A percentile compares a stretch with the other conserved stretches of the same genome.
phyloP scores from a whole-genome alignment of 306 rosid species.

The Gynostemma pentaphyllum region DNA sequence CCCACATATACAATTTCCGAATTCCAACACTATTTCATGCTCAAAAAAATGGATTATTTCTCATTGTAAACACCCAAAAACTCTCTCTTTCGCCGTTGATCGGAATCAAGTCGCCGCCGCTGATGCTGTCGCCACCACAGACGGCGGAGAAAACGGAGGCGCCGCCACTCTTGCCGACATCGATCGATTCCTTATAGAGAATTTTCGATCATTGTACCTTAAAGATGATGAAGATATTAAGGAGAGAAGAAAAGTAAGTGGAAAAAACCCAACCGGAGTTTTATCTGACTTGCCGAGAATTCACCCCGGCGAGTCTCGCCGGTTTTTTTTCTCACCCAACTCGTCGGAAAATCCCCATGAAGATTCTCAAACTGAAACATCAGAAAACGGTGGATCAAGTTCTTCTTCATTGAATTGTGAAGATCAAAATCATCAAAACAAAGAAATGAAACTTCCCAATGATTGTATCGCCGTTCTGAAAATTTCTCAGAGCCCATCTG shows the following conservation, averaged over 20 bases:
- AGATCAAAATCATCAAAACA: not conserved
- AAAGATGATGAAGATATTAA: slow-evolving; percentile 20
- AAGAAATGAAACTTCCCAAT: slow-evolving; percentile 17
- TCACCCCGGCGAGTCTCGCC: slow-evolving; percentile 26
- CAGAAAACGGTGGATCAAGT: slow-evolving; percentile 31
- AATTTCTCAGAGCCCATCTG: slow-evolving; percentile 35
- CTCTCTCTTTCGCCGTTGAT: slow-evolving; percentile 40
- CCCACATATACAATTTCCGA: slow-evolving; percentile 20
- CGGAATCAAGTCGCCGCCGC: slow-evolving; percentile 1
- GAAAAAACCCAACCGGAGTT: slow-evolving; percentile 7
- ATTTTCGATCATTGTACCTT: slow-evolving; percentile 50
- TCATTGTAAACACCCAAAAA: slow-evolving; percentile 47
- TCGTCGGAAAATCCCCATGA: slow-evolving; percentile 29
- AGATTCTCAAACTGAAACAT: slow-evolving; percentile 25
- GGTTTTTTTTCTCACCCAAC: slow-evolving; percentile 32
- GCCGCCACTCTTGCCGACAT: slow-evolving; percentile 51
- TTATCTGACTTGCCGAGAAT: slow-evolving; percentile 27
- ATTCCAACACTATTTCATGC: slow-evolving; percentile 16
- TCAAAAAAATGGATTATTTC: slow-evolving; percentile 49
- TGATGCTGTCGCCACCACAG: too few species aligned
- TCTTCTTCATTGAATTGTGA: slow-evolving; percentile 15
- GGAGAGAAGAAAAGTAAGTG: not conserved
- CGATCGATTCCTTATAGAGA: slow-evolving; percentile 61
- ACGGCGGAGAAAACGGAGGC: not conserved
- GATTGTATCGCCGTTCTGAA: slow-evolving; percentile 48